Percentiles rank a stretch among this genome's conserved stretches.
These are phyloP conservation scores for Raphanus sativus DNA, from an alignment of 345 rosid species.

Conservation along the genomic window DNA sequence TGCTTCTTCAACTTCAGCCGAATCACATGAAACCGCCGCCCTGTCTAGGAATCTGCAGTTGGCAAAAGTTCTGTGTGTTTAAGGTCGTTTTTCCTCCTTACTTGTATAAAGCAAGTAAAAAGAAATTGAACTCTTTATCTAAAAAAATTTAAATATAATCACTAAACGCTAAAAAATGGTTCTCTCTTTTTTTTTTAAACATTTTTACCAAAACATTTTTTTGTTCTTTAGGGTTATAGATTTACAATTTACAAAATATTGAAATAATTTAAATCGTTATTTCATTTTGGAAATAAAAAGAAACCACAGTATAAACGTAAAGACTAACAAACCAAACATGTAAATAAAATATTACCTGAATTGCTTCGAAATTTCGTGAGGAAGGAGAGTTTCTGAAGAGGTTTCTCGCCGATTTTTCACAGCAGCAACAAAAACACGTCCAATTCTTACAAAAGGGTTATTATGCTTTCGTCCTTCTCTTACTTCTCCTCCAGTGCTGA, in stretches of 20 bases:
- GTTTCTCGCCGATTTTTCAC: slow-evolving; percentile 20
- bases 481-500: slow-evolving; percentile 8
- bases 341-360: slow-evolving; percentile 38
- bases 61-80: neutral
- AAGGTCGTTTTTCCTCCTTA: neutral
- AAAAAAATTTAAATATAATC: neutral
- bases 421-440: slow-evolving; percentile 33
- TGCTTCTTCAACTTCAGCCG: slow-evolving; percentile 56
- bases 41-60: slow-evolving; percentile 54
- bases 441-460: slow-evolving; percentile 38
- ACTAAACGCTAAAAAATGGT: neutral
- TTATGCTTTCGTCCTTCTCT: slow-evolving; percentile 10
- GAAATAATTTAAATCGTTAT: neutral
- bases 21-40: slow-evolving; percentile 41
- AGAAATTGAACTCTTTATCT: neutral
- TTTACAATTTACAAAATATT: neutral
- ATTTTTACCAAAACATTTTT: too few relatives aligned
- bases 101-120: neutral
- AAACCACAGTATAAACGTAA: neutral
- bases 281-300: neutral
- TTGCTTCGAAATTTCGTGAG: slow-evolving; percentile 38
- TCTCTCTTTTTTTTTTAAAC: too few relatives aligned
- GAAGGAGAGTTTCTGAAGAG: slow-evolving; percentile 16
- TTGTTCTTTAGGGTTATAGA: neutral
- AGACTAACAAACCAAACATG: neutral